Base-by-base conservation (phyloP, 129 eudicot genomes). In the Flaveria sonorensis region DNA sequence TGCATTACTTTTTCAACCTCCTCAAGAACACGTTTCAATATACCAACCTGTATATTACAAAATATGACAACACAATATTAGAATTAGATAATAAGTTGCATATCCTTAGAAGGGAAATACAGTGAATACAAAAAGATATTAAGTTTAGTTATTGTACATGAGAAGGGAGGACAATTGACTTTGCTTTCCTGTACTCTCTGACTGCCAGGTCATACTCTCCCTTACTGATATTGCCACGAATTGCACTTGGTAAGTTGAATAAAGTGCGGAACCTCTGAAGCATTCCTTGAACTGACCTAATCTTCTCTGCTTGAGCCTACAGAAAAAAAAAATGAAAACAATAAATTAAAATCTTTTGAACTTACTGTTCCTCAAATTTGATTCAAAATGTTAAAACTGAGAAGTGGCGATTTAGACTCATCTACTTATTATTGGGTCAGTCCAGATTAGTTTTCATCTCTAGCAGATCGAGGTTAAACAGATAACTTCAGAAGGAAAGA, bases 1-100 rank as follows among this genome's bases (percentile, higher is more conserved):
- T 89, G 93, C 99, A 95, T 91, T 46, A 95, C 94, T 86, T 95
- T 95, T 83, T 95, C 99, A 83, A 95, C 97, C 89, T 95, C 99
- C 87, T 92, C 99, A 75, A 95, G 94, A 8, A 95, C 97, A 51
- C 97, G 97, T 70, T 95, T 95, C 62, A 95, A 87, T 83, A 95
- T 95, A 68, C 97, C 96, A 73, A 95, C 97, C 99, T 95, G 91
- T 82, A 84, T 80, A 81, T 47, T 48, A 21, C 48, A 59, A 21
- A 52, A 28, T 32, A 80, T 66, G 15, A 9, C 43, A 55, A 59
- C 26, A 42, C 19, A 59, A 43, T n/a, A 46, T 20, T 75, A 26
- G 47, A 24, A 45, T 19, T 18, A 12, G 40, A 15, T 53, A 40
- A 75, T 21, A 7, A 79, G 73, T 69, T 51, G 21, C 57, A 18